Evolutionary conservation across 2,329 filamentous ascomycete genomes (phyloP).

Genomic region (Dichotomopilus funicola): DNA sequence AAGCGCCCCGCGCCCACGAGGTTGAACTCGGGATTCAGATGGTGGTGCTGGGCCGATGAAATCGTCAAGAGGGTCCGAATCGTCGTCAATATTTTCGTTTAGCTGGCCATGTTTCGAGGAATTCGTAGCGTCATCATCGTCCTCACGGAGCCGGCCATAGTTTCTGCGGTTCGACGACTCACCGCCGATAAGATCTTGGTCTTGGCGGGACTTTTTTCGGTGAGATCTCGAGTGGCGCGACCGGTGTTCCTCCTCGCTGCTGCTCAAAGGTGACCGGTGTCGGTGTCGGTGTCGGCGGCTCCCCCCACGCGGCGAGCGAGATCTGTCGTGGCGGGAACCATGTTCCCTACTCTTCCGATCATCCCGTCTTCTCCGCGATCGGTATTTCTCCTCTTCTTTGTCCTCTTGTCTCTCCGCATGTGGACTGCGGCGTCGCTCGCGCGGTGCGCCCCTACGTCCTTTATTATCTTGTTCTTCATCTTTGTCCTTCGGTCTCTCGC

Average conservation of each 20-base stretch:
- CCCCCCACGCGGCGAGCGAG: conserved; percentile 15
- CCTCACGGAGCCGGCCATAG: conserved; percentile 11
- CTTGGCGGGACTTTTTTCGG: conserved; percentile 10
- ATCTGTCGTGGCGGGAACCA: conserved; percentile 10
- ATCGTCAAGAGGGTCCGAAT: conserved; percentile 68
- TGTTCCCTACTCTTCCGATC: conserved; percentile 4
- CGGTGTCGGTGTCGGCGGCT: conserved; percentile 15
- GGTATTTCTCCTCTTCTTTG: conserved; percentile 1
- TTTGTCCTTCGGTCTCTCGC: background rate
- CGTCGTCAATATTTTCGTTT: conserved; percentile 26
- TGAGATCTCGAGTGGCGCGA: conserved; percentile 14
- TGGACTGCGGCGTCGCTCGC: conserved; percentile 4
- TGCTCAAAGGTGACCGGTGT: conserved; percentile 19
- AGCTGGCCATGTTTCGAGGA: background rate
- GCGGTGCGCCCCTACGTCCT: background rate
- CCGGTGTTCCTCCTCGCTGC: conserved; percentile 11
- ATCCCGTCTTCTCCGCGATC: conserved; percentile 3
- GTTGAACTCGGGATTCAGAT: conserved; percentile 44
- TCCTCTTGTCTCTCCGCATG: conserved; percentile 1
- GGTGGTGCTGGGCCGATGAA: conserved; percentile 69
- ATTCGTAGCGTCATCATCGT: conserved; percentile 10
- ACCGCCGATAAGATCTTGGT: conserved; percentile 11
- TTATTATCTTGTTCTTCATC: conserved; percentile 3
- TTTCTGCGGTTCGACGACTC: conserved; percentile 11
- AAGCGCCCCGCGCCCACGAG: conserved; percentile 66